phyloP scores from a whole-genome alignment of 176 grass and related monocot genomes.

The barley (Hordeum vulgare) region DNA sequence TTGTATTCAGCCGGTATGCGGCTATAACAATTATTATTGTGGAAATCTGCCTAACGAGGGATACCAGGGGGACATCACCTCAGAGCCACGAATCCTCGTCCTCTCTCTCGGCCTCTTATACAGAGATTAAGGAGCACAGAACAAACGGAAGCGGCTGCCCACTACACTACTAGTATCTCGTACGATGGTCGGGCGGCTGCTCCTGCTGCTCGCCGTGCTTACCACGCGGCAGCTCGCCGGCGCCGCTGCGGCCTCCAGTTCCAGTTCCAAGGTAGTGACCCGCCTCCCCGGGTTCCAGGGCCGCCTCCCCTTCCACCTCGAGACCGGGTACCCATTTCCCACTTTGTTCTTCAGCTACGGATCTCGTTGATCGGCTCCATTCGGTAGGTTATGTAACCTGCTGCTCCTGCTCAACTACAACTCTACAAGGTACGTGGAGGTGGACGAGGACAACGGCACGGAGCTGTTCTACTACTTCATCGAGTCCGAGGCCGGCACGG shows the following conservation, averaged over 20 bases:
- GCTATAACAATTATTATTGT: too few species aligned
- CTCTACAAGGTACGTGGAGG: constrained; percentile 33
- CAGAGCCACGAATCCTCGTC: neutral
- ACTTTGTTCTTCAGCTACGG: too few species aligned
- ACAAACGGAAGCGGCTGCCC: neutral
- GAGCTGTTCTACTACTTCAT: constrained; percentile 78
- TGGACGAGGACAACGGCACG: constrained; percentile 37
- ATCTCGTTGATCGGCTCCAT: neutral
- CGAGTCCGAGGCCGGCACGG: constrained; percentile 18
- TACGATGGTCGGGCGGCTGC: neutral
- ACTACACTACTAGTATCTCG: neutral
- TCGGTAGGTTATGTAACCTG: neutral
- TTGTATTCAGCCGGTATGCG: too few species aligned
- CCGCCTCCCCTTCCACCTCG: constrained; percentile 43
- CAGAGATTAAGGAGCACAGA: neutral
- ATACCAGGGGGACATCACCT: too few species aligned
- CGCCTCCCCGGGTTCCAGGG: constrained; percentile 48
- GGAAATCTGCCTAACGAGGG: too few species aligned
- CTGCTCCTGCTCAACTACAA: neutral
- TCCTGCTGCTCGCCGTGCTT: neutral
- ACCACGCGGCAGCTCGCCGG: neutral
- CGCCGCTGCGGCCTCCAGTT: neutral
- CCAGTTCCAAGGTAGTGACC: constrained; percentile 20
- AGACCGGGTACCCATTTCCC: constrained; percentile 35
- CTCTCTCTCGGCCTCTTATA: too few species aligned